These are phyloP conservation scores for Aureobasidium sp. DNA, from an alignment of 2,329 filamentous ascomycete genomes.

Conservation along the genomic window DNA sequence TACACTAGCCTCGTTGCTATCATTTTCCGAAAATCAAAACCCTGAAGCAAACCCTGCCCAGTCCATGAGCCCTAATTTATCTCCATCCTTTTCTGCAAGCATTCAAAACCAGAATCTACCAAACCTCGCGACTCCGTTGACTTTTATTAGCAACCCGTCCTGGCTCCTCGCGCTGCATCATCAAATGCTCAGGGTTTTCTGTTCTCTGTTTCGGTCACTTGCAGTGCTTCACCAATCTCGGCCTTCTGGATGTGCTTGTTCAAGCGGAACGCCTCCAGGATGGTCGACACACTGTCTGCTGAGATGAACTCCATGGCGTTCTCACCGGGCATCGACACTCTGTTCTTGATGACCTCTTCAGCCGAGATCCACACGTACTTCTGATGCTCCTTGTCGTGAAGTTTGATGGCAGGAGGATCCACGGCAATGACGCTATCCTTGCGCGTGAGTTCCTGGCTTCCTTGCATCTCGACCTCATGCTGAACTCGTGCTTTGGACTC, in stretches of 20 bases:
- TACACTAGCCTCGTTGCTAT: not conserved
- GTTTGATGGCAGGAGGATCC: constrained; percentile 6
- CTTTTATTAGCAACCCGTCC: not conserved
- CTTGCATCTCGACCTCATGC: not conserved
- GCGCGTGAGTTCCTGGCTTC: constrained; percentile 3
- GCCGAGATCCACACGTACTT: constrained; percentile 31
- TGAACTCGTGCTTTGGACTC: not conserved
- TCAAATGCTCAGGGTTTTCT: not conserved
- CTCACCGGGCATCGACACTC: constrained; percentile 18
- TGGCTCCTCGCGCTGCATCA: not conserved
- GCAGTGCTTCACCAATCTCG: not conserved
- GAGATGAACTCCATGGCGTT: constrained; percentile 26
- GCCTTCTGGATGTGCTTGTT: constrained; percentile 12
- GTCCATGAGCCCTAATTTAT: not conserved
- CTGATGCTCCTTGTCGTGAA: constrained; percentile 36
- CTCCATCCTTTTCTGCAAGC: not conserved
- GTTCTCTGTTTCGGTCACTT: not conserved
- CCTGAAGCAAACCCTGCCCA: not conserved
- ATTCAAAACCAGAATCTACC: not conserved
- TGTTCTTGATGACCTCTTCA: constrained; percentile 28
- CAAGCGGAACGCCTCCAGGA: constrained; percentile 14
- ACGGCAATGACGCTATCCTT: constrained; percentile 4
- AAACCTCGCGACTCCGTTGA: not conserved
- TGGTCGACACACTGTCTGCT: not conserved
- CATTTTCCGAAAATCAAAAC: not conserved